Conservation (phyloP, 176 grass and related monocot genomes). For the Avena atlantica region DNA sequence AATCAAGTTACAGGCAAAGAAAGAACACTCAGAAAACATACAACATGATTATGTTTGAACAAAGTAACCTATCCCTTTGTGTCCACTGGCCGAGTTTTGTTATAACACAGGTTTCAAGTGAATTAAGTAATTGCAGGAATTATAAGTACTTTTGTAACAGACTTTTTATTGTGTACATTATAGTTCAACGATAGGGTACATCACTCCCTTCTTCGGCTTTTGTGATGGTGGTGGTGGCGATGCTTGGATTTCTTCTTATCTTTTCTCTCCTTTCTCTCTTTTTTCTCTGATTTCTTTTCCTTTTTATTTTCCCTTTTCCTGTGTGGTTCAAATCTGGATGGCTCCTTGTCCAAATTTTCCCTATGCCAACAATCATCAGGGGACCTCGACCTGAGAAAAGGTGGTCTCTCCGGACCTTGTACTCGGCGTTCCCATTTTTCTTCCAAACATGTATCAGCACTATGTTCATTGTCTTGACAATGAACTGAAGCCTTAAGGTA, state of each 20-base stretch:
- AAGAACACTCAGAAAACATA: neutral
- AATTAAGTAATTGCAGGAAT: neutral
- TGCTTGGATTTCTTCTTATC: slow-evolving; percentile 76
- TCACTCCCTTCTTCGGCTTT: slow-evolving; percentile 59
- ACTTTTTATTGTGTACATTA: slow-evolving; percentile 36
- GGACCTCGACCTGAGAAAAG: slow-evolving; percentile 54
- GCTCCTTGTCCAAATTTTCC: slow-evolving; percentile 1
- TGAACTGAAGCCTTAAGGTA: slow-evolving; percentile 41
- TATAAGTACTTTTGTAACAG: neutral
- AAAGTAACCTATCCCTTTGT: neutral
- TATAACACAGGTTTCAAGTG: slow-evolving; percentile 36
- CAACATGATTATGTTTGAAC: neutral
- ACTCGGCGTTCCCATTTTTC: slow-evolving; percentile 61
- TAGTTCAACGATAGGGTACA: neutral
- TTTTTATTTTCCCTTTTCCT: slow-evolving; percentile 49
- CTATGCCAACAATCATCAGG: slow-evolving; percentile 34
- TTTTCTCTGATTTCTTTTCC: slow-evolving; percentile 35
- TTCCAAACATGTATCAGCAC: slow-evolving; percentile 53
- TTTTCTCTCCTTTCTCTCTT: slow-evolving; percentile 54
- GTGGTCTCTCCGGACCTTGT: slow-evolving; percentile 75
- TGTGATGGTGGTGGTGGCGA: slow-evolving; percentile 48
- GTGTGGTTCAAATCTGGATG: slow-evolving; percentile 36
- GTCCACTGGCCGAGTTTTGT: neutral
- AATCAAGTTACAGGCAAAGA: neutral
- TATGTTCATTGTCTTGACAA: slow-evolving; percentile 31